Percentiles rank a stretch among this genome's conserved stretches.
Evolutionary conservation across 2,329 filamentous ascomycete species (phyloP).

Genomic region (Chaetomiaceae sp.): DNA sequence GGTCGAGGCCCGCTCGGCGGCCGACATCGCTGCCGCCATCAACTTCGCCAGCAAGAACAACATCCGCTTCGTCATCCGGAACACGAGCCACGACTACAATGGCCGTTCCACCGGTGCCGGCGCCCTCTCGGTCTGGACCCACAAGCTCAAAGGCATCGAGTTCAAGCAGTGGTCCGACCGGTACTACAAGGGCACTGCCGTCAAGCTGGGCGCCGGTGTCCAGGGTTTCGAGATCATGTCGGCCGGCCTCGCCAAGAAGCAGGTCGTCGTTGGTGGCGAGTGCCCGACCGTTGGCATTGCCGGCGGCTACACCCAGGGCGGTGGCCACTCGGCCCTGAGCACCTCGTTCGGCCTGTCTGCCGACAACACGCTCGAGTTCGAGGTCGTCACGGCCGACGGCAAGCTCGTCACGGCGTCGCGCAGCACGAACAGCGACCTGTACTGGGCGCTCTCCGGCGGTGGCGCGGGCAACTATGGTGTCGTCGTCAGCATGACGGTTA

Average conservation of each 20-base stretch:
- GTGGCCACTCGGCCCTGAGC: conserved; percentile 49
- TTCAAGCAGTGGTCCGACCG: conserved; percentile 29
- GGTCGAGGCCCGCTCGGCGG: conserved; percentile 31
- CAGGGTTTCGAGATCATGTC: conserved; percentile 49
- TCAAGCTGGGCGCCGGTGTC: conserved; percentile 53
- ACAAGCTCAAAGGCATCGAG: conserved; percentile 31
- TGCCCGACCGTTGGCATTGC: conserved; percentile 47
- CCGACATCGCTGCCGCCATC: conserved; percentile 35
- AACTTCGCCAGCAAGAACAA: conserved; percentile 44
- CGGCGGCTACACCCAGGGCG: conserved; percentile 45
- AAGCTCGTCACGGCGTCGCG: conserved; percentile 37
- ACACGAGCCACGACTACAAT: conserved; percentile 49
- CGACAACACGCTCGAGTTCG: conserved; percentile 44
- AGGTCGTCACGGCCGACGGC: conserved; percentile 44
- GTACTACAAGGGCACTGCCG: conserved; percentile 42
- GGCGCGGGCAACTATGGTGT: conserved; percentile 36
- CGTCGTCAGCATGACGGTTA: conserved; percentile 28
- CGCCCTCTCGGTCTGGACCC: conserved; percentile 36
- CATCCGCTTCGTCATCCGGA: conserved; percentile 47
- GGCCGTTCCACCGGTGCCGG: conserved; percentile 34
- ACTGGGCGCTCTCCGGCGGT: conserved; percentile 45
- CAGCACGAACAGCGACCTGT: conserved; percentile 41
- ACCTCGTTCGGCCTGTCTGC: conserved; percentile 45
- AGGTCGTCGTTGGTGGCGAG: conserved; percentile 49
- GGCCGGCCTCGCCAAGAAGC: conserved; percentile 40